Percentiles rank a stretch among this genome's conserved stretches.
phyloP scores from a whole-genome alignment of 2,329 filamentous ascomycete genomes.

The Verticillium longisporum region DNA sequence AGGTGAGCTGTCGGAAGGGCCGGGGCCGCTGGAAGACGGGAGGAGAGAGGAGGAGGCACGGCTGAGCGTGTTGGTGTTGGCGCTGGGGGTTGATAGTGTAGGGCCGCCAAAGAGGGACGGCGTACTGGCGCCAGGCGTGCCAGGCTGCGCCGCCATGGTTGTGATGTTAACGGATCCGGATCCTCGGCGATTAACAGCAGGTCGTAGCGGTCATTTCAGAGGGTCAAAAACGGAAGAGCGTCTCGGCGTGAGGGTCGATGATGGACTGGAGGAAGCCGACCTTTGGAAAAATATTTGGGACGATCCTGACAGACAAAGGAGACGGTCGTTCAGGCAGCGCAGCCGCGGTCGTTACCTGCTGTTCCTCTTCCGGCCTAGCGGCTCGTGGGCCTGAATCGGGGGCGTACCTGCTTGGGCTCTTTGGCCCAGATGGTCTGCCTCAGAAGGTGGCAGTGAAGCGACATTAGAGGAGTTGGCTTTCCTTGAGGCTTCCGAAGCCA shows the following conservation, averaged over 20 bases:
- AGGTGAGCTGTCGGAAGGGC: constrained; percentile 40
- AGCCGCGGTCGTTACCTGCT: background rate
- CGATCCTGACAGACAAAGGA: background rate
- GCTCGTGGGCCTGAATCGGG: background rate
- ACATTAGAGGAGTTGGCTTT: background rate
- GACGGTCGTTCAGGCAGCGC: background rate
- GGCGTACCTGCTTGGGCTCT: constrained; percentile 21
- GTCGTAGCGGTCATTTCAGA: background rate
- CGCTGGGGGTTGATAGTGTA: background rate
- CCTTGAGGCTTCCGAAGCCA: background rate
- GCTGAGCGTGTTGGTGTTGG: background rate
- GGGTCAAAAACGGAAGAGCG: background rate
- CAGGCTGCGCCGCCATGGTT: background rate
- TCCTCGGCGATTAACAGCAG: constrained; percentile 29
- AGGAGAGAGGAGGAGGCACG: background rate
- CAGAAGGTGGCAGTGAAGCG: constrained; percentile 10
- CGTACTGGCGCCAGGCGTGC: background rate
- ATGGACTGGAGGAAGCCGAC: background rate
- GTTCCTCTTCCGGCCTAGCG: background rate
- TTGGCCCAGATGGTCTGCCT: constrained; percentile 15
- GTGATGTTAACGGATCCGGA: background rate
- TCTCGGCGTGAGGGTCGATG: background rate
- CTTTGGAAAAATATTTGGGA: background rate
- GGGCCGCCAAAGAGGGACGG: constrained; percentile 1
- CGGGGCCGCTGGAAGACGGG: background rate